A percentile compares a stretch with the other conserved stretches of the same genome.
These are phyloP conservation scores for Lipomyces sp. DNA, from an alignment of 805 yeast species.

Conservation along the genomic window DNA sequence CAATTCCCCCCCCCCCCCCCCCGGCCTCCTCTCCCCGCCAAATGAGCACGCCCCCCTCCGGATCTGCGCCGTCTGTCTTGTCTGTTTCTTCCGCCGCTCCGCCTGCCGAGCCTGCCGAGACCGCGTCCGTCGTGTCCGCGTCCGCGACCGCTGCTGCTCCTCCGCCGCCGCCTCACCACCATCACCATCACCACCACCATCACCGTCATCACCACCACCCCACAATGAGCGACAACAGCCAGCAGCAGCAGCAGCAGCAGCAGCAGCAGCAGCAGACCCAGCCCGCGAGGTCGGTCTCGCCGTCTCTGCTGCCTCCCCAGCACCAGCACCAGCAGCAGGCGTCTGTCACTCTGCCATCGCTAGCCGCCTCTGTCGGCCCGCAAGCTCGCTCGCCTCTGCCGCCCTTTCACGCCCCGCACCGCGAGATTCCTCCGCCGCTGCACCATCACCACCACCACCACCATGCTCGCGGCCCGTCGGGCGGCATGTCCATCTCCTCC, in stretches of 20 bases:
- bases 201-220: slow-evolving; percentile 9
- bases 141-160: not conserved
- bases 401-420: slow-evolving; percentile 7
- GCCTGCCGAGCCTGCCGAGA: not conserved
- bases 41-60: not conserved
- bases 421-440: slow-evolving; percentile 12
- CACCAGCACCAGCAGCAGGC: not conserved
- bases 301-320: too few species aligned
- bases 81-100: not conserved
- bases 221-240: not conserved
- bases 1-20: not conserved
- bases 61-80: not conserved
- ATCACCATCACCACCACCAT: slow-evolving; percentile 11
- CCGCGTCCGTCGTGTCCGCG: not conserved
- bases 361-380: slow-evolving; percentile 8
- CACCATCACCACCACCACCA: slow-evolving; percentile 1
- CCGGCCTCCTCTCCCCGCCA: not conserved
- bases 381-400: slow-evolving; percentile 5
- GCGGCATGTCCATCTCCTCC: slow-evolving; percentile 27
- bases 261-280: too few species aligned
- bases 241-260: not conserved
- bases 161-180: slow-evolving; percentile 4
- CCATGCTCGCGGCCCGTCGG: not conserved
- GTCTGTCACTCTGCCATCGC: slow-evolving; percentile 15
- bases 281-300: too few species aligned